Evolutionary conservation across 768 basidiomycete species (phyloP).

Genomic region (Mycena polygramma): DNA sequence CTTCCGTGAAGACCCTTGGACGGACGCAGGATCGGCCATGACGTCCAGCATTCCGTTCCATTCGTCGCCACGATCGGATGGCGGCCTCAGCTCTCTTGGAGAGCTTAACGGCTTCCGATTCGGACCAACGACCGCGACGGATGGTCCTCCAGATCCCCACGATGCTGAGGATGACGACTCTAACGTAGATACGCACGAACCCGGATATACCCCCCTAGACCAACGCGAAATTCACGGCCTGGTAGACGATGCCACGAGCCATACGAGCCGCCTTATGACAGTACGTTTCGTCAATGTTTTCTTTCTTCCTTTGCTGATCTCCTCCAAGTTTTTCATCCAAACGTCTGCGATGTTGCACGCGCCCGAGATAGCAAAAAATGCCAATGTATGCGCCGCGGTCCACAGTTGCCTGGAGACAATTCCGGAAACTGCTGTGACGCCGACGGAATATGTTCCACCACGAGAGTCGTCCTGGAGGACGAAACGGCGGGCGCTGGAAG

Average conservation of each 20-base stretch:
- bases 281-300: conserved; percentile 17
- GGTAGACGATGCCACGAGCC: conserved; percentile 29
- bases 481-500: conserved; percentile 33
- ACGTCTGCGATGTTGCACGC: conserved; percentile 29
- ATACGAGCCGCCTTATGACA: conserved; percentile 31
- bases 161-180: conserved; percentile 14
- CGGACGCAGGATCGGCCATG: neutral
- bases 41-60: conserved; percentile 8
- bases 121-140: conserved; percentile 18
- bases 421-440: conserved; percentile 17
- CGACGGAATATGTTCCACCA: conserved; percentile 33
- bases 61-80: conserved; percentile 20
- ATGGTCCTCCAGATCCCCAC: conserved; percentile 19
- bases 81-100: conserved; percentile 34
- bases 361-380: conserved; percentile 29
- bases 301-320: conserved; percentile 5
- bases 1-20: conserved; percentile 1
- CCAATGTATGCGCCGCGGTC: conserved; percentile 28
- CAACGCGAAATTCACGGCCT: conserved; percentile 27
- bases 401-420: conserved; percentile 31
- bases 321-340: conserved; percentile 33
- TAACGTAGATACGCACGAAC: conserved; percentile 28
- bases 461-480: conserved; percentile 33
- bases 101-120: conserved; percentile 28
- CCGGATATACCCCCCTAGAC: conserved; percentile 2